Conservation (phyloP, 1,284 basidiomycete genomes). For the Golubevia pallescens region DNA sequence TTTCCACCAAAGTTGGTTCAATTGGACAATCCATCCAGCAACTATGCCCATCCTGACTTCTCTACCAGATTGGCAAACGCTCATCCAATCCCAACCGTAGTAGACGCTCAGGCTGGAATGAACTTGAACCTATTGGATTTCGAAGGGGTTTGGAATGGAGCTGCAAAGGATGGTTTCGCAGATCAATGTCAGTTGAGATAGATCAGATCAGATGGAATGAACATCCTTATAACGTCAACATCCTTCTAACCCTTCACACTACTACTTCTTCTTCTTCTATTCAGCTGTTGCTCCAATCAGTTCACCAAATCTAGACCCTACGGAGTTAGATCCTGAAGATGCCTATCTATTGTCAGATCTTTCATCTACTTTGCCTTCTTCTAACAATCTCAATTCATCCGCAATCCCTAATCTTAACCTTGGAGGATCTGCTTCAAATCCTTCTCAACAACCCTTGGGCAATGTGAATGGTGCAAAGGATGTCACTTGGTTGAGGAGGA, state of each 20-base stretch:
- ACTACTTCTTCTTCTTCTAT: constrained; percentile 3
- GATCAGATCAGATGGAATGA: constrained; percentile 1
- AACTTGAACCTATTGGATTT: constrained; percentile 51
- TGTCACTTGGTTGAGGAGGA: constrained; percentile 58
- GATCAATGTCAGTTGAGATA: constrained; percentile 7
- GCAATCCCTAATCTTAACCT: neutral
- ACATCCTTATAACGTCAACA: constrained; percentile 17
- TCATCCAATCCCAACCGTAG: constrained; percentile 48
- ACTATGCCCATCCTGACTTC: constrained; percentile 43
- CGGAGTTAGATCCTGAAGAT: constrained; percentile 45
- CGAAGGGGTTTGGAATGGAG: constrained; percentile 52
- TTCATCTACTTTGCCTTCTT: constrained; percentile 21
- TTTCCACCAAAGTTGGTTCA: constrained; percentile 57
- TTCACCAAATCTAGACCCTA: constrained; percentile 15
- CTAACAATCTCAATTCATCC: constrained; percentile 13
- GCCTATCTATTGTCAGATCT: constrained; percentile 52
- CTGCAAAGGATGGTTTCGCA: constrained; percentile 8
- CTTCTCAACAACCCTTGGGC: too few species aligned
- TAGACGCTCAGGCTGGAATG: constrained; percentile 61
- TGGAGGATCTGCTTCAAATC: too few species aligned
- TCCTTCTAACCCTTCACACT: constrained; percentile 1
- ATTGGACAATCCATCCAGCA: constrained; percentile 33
- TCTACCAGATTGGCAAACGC: constrained; percentile 47
- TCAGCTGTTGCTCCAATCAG: neutral
- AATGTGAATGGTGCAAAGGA: constrained; percentile 44